Percentiles rank a stretch among this genome's conserved stretches.
Evolutionary conservation across 192 early-diverging fungal genomes (phyloP).

Genomic region (Jimgerdemannia lactiflua): DNA sequence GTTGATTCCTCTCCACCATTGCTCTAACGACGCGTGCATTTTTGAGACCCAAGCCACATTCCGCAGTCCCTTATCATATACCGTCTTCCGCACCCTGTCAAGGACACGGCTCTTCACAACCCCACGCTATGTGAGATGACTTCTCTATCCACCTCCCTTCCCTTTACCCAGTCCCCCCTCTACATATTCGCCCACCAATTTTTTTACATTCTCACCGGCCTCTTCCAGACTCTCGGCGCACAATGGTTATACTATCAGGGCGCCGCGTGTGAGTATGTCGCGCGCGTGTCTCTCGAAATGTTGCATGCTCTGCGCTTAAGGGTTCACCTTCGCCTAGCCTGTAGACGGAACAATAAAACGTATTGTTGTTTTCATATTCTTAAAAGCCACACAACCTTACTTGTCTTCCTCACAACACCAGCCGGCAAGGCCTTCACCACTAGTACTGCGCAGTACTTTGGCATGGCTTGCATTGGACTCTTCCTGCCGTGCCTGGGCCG

Average conservation of each 20-base stretch:
- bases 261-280: constrained; percentile 48
- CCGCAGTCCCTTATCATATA: too few species aligned
- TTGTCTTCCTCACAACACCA: background rate
- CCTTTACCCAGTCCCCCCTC: background rate
- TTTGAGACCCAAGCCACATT: too few species aligned
- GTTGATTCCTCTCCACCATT: too few species aligned
- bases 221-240: constrained; percentile 47
- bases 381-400: too few species aligned
- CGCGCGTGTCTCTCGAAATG: background rate
- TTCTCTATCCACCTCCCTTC: background rate
- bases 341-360: too few species aligned
- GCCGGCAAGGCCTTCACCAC: constrained; percentile 3
- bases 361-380: too few species aligned
- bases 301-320: too few species aligned
- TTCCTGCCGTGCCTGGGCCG: constrained; percentile 21
- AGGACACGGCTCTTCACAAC: too few species aligned
- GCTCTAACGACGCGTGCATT: too few species aligned
- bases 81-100: too few species aligned
- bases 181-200: constrained; percentile 30
- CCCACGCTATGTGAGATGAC: background rate
- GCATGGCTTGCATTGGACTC: constrained; percentile 35
- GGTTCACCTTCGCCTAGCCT: background rate
- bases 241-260: constrained; percentile 61
- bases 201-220: constrained; percentile 45
- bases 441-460: constrained; percentile 25